Evolutionary conservation across 306 rosid species (phyloP).

Genomic region (Castanea mollissima): DNA sequence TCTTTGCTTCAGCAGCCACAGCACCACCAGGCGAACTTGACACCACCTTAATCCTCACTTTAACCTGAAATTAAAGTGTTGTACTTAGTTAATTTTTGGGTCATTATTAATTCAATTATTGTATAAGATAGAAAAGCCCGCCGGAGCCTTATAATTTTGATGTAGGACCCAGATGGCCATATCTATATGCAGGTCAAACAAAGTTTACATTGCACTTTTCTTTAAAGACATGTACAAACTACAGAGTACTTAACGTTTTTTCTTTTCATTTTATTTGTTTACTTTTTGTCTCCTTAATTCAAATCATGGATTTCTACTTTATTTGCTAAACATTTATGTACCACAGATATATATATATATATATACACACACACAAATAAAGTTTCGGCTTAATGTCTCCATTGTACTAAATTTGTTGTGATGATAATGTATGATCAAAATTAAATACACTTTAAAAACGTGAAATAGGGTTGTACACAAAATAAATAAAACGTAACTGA

Average conservation of each 20-base stretch:
- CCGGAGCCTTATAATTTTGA: not conserved
- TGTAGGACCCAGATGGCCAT: no score
- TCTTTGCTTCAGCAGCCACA: slow-evolving; percentile 89
- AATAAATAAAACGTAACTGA: no score
- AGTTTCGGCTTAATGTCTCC: no score
- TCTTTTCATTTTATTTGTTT: no score
- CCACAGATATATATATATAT: no score
- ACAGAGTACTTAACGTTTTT: no score
- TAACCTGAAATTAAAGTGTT: slow-evolving; percentile 49
- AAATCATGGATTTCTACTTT: not conserved
- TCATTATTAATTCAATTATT: not conserved
- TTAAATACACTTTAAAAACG: not conserved
- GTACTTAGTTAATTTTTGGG: not conserved
- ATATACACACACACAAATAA: no score
- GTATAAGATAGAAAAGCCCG: not conserved
- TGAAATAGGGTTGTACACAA: not conserved
- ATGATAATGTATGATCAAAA: no score
- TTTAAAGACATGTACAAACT: no score
- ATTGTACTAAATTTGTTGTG: no score
- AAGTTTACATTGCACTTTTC: no score
- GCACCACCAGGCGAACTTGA: slow-evolving; percentile 66
- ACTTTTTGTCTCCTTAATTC: not conserved
- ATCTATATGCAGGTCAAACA: no score
- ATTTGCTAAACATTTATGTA: not conserved
- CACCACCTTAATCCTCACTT: slow-evolving; percentile 87